A percentile compares a stretch with the other conserved stretches of the same genome.
These are phyloP conservation scores for Endoconidiophora polonica DNA, from an alignment of 2,329 filamentous ascomycete species.

Conservation along the genomic window DNA sequence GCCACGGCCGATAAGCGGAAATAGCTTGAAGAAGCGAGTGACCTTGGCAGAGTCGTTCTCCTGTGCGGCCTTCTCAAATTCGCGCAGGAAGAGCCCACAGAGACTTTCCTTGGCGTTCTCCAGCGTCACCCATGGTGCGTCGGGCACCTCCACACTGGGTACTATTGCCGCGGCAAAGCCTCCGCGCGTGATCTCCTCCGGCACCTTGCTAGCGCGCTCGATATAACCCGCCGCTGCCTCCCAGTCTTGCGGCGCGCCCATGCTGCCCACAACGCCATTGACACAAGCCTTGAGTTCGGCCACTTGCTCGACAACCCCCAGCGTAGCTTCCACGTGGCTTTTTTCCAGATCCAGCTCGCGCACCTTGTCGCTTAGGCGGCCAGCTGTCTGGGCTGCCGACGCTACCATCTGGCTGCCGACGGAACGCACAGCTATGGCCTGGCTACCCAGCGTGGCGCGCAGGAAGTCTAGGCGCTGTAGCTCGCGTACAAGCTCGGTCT, in stretches of 20 bases:
- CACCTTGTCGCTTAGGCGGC: slow-evolving; percentile 71
- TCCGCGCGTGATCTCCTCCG: slow-evolving; percentile 62
- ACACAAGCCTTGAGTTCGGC: slow-evolving; percentile 94
- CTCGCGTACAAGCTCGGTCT: slow-evolving; percentile 74
- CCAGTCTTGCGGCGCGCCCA: slow-evolving; percentile 98
- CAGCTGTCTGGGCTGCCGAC: slow-evolving; percentile 68
- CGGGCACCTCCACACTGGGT: slow-evolving; percentile 87
- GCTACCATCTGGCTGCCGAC: slow-evolving; percentile 87
- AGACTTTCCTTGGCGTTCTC: slow-evolving; percentile 77
- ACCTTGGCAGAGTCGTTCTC: slow-evolving; percentile 81
- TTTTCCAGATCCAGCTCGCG: slow-evolving; percentile 83
- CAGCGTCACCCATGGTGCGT: slow-evolving; percentile 73
- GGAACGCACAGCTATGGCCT: slow-evolving; percentile 65
- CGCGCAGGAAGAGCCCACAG: slow-evolving; percentile 76
- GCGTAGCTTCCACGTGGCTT: slow-evolving; percentile 72
- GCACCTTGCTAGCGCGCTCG: slow-evolving; percentile 64
- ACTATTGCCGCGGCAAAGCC: slow-evolving; percentile 84
- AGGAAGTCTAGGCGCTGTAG: slow-evolving; percentile 76
- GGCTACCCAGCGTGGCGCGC: slow-evolving; percentile 72
- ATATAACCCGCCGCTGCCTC: slow-evolving; percentile 88
- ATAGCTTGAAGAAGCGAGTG: slow-evolving; percentile 94
- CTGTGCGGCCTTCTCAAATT: slow-evolving; percentile 82
- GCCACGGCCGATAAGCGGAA: slow-evolving; percentile 77
- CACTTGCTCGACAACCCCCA: slow-evolving; percentile 88
- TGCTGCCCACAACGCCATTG: slow-evolving; percentile 81